A percentile compares a stretch with the other conserved stretches of the same genome.
Evolutionary conservation across 768 basidiomycete genomes (phyloP).

Genomic region (Rhizopogon vinicolor): DNA sequence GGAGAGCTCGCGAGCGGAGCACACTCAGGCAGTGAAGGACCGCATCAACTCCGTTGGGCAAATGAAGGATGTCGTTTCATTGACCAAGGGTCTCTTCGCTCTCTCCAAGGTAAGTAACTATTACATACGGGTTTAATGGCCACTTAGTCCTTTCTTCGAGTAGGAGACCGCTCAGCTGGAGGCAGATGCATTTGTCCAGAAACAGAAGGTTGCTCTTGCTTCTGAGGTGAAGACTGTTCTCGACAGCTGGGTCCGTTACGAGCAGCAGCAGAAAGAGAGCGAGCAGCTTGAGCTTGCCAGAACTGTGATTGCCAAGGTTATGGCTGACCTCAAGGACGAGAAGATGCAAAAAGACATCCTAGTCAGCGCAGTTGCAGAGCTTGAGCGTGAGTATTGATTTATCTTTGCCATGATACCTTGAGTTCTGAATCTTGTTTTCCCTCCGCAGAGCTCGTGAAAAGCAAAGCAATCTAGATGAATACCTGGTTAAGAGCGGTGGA

Average conservation of each 20-base stretch:
- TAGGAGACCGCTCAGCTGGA: conserved; percentile 93
- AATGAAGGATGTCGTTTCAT: conserved; percentile 92
- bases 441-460: conserved; percentile 78
- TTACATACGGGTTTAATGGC: background rate
- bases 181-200: conserved; percentile 82
- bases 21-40: conserved; percentile 89
- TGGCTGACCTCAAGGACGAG: conserved; percentile 78
- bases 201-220: conserved; percentile 83
- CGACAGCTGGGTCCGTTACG: conserved; percentile 97
- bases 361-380: conserved; percentile 71
- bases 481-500: background rate
- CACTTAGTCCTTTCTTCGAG: background rate
- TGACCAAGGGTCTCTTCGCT: conserved; percentile 88
- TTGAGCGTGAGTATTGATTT: conserved; percentile 74
- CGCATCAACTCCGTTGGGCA: conserved; percentile 89
- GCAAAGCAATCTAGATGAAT: conserved; percentile 74
- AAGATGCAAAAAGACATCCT: conserved; percentile 87
- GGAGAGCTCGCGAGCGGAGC: conserved; percentile 76
- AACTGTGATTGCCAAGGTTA: conserved; percentile 84
- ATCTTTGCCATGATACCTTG: background rate
- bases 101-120: conserved; percentile 71
- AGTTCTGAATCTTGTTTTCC: background rate
- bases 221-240: conserved; percentile 90
- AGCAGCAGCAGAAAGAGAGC: conserved; percentile 94
- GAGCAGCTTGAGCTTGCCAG: conserved; percentile 92